phyloP scores from a whole-genome alignment of 805 yeast species.

The Starmera amethionina region DNA sequence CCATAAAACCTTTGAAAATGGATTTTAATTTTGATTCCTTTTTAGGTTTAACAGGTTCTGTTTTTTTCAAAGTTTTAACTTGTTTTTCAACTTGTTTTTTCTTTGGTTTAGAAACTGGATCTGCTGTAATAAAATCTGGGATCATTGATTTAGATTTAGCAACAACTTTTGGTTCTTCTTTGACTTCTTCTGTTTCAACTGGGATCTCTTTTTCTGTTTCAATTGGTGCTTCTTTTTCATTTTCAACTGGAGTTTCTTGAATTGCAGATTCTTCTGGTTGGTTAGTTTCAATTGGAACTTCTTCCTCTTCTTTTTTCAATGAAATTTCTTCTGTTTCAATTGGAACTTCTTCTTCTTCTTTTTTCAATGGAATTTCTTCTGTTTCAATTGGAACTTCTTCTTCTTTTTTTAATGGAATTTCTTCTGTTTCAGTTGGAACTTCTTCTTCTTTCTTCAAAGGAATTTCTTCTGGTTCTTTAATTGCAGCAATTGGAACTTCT shows the following conservation, averaged over 20 bases:
- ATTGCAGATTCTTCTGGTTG: no score
- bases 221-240: background rate
- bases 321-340: background rate
- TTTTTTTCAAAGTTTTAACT: background rate
- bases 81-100: background rate
- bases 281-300: background rate
- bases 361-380: background rate
- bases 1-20: background rate
- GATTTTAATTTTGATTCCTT: background rate
- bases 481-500: background rate
- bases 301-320: background rate
- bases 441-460: background rate
- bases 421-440: background rate
- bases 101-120: background rate
- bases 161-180: slow-evolving; percentile 3
- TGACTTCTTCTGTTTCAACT: slow-evolving; percentile 1
- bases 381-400: background rate
- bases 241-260: background rate
- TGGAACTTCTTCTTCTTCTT: background rate
- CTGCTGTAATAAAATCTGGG: background rate
- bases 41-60: background rate
- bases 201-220: background rate
- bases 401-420: background rate
- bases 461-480: background rate
- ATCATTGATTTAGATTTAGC: slow-evolving; percentile 1